Evolutionary conservation across 768 basidiomycete genomes (phyloP).

Genomic region (Hygrophorus russula): DNA sequence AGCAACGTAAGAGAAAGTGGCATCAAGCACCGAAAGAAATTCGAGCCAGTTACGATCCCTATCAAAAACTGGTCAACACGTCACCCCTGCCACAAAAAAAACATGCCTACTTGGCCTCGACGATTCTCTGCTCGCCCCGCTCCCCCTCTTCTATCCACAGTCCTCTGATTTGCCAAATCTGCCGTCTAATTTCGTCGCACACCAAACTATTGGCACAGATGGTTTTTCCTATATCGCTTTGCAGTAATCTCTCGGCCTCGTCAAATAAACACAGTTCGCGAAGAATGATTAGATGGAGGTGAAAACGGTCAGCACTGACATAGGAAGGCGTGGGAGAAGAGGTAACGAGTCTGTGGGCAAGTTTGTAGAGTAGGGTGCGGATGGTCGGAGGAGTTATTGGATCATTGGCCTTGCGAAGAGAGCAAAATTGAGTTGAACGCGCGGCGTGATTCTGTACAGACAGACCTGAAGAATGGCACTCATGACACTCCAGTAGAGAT

Average conservation of each 20-base stretch:
- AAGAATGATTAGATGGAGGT: constrained; percentile 63
- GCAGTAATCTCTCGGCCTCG: constrained; percentile 58
- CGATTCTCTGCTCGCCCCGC: constrained; percentile 46
- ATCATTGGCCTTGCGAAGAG: constrained; percentile 52
- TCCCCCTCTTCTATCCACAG: constrained; percentile 50
- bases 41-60: constrained; percentile 85
- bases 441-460: not conserved
- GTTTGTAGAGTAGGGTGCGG: constrained; percentile 58
- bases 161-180: constrained; percentile 52
- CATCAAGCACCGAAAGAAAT: constrained; percentile 65
- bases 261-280: constrained; percentile 57
- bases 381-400: constrained; percentile 46
- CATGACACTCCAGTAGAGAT: constrained; percentile 76
- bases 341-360: constrained; percentile 64
- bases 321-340: constrained; percentile 55
- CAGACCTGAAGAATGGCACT: constrained; percentile 68
- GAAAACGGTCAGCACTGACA: constrained; percentile 62
- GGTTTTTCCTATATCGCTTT: constrained; percentile 53
- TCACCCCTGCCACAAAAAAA: not conserved
- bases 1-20: constrained; percentile 37
- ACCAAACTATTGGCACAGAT: constrained; percentile 63
- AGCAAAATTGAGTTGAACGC: constrained; percentile 1
- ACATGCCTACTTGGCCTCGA: constrained; percentile 42
- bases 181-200: constrained; percentile 65
- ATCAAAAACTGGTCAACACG: constrained; percentile 6